Base-by-base conservation (phyloP, 2,329 filamentous ascomycete genomes). In the Setomelanomma holmii region DNA sequence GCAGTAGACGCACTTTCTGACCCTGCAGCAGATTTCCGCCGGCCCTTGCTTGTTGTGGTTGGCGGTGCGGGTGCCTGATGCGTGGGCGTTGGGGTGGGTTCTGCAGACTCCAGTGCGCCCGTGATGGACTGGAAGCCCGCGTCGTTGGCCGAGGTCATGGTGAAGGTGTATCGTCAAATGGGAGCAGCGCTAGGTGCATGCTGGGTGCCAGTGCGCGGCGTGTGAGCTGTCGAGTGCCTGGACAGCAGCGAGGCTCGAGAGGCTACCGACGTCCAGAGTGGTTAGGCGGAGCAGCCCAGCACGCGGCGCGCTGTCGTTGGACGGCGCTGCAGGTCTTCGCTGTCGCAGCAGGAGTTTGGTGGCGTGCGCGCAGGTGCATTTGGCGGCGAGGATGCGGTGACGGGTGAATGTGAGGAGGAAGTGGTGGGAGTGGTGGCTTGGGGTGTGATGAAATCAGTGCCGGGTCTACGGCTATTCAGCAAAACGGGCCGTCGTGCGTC, bases 111-210 rank as follows among this genome's bases (percentile, higher is more conserved):
- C 34, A 53, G 51, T 49, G 66, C 67, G 55, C 71, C 75, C 35
- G 69, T 71, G 42, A 75, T 60, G 60, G 72, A 75, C 59, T 69
- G 69, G 55, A 73, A 75, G 58, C 56, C 66, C 58, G 61, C 58
- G 57, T 73, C 51, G 53, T 51, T 49, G 47, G 59, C 42, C 27
- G 50, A 44, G 14, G 48, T 40, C 45, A 60, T 63, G 59, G 71
- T 65, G 67, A 70, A 73, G 56, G 57, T 66, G 64, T 58, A 41
- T 58, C 58, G 61, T 61, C 57, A 53, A 55, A 49, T 47, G 58
- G 61, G 56, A 63, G 56, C 53, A 46, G 49, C 57, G 52, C 55
- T 58, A 49, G 66, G 65, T 60, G 69, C 69, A 72, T 72, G 61
- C 61, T 69, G 67, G 48, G 61, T 51, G 53, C 44, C n/a, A 58